phyloP scores from a whole-genome alignment of 2,329 filamentous ascomycete species.

The Neofusicoccum kwambonambiense region DNA sequence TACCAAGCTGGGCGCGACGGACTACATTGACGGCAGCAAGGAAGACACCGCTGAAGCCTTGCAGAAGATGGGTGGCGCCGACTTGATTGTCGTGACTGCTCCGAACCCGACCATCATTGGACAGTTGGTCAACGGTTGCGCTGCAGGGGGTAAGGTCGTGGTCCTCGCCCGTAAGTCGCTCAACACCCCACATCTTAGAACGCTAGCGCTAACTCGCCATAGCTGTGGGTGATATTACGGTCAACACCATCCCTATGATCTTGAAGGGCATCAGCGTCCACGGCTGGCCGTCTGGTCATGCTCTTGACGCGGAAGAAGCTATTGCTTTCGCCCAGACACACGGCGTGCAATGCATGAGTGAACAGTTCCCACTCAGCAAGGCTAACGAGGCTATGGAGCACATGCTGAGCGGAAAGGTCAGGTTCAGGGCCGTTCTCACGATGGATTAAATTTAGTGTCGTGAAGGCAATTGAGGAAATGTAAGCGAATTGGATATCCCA shows the following conservation, averaged over 20 bases:
- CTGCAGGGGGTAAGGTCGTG: slow-evolving; percentile 57
- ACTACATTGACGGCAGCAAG: slow-evolving; percentile 56
- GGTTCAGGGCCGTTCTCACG: slow-evolving; percentile 53
- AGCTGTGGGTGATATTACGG: slow-evolving; percentile 46
- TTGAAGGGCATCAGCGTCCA: slow-evolving; percentile 48
- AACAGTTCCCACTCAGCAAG: slow-evolving; percentile 53
- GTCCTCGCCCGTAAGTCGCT: slow-evolving; percentile 50
- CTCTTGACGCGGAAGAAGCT: slow-evolving; percentile 53
- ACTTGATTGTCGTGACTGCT: slow-evolving; percentile 62
- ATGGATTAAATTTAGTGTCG: slow-evolving; percentile 37
- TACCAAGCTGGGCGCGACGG: slow-evolving; percentile 54
- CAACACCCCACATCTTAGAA: background rate
- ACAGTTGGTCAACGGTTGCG: slow-evolving; percentile 55
- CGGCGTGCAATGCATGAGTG: slow-evolving; percentile 52
- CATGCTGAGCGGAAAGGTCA: slow-evolving; percentile 50
- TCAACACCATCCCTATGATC: slow-evolving; percentile 47
- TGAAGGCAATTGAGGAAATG: too few species aligned
- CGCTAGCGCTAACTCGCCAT: background rate
- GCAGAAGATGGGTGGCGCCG: slow-evolving; percentile 60
- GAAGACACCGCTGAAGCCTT: slow-evolving; percentile 52
- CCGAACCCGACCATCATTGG: slow-evolving; percentile 58
- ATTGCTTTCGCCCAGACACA: slow-evolving; percentile 51
- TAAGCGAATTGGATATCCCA: too few species aligned
- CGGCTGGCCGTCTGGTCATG: slow-evolving; percentile 55
- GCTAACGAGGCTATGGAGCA: slow-evolving; percentile 51